Evolutionary conservation across 257 asterid species (phyloP), one percentile per base, ranked within the genome.

Genomic region (Apocynum venetum): DNA sequence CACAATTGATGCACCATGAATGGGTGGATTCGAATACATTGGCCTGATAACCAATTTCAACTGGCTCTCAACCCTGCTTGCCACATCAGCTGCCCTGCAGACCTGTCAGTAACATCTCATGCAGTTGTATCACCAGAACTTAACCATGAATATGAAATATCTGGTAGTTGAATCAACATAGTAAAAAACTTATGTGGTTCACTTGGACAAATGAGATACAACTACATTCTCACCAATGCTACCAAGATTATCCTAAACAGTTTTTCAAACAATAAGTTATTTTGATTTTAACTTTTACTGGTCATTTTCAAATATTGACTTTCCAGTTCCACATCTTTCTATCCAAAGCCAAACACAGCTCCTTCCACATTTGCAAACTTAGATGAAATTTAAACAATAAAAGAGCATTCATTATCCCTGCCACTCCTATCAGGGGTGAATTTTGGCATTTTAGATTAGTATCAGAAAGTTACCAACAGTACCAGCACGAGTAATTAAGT

Each of bases 1-100:
- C 76, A 95, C 97, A 82, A 93, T 93, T 10, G 99, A 95, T 40
- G 98, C 98, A 63, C 99, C 99, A 51, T 95, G 99, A 74, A 95
- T 86, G 55, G 99, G 99, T 53, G 99, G 99, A 83, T 84, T 95
- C 72, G 99, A 95, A 83, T 91, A 95, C 99, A 95, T 93, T 74
- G 99, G 99, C 90, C 99, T 88, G 82, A 95, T 87, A 77, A 95
- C 98, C 87, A 93, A 74, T 85, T 95, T 95, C 89, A 95, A 80
- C 85, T 95, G 99, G 88, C 98, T 93, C 91, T 95, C 99, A 49
- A 95, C 99, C 85, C 97, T 89, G 84, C 96, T 80, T 31, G 97
- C 93, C 82, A 93, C 98, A 83, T 88, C 96, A 77, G 97, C 89
- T 72, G 86, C 81, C 85, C 83, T 81, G 86, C 98, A 95, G 61